Conservation (phyloP, 148 eudicot species). For the Camellia lanceoleosa region DNA sequence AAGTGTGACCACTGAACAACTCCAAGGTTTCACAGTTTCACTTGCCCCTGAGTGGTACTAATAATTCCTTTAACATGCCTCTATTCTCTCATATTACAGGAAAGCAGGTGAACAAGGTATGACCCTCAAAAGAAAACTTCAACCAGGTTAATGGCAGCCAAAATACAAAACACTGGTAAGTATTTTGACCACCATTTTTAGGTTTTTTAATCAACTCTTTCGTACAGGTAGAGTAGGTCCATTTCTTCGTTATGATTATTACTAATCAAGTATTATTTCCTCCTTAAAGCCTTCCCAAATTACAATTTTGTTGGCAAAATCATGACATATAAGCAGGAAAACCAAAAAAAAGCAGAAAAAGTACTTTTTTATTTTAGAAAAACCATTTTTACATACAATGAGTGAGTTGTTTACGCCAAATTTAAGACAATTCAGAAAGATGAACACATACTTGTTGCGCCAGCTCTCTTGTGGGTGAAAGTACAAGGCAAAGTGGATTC, state of each 20-base stretch:
- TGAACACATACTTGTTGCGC: conserved; percentile 79
- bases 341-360: neutral
- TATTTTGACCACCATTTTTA: no score
- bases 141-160: no score
- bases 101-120: no score
- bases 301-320: neutral
- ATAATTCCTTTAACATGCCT: no score
- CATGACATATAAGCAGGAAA: neutral
- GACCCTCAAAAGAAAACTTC: no score
- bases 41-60: no score
- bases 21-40: no score
- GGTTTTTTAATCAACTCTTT: no score
- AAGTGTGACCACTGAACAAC: no score
- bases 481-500: conserved; percentile 81
- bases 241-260: neutral
- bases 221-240: neutral
- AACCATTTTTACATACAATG: neutral
- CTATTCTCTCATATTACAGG: no score
- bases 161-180: no score
- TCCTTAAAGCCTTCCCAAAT: neutral
- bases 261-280: neutral
- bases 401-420: neutral
- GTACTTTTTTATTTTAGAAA: neutral
- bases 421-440: neutral
- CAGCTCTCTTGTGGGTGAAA: conserved; percentile 96